Percentiles rank a stretch among this genome's conserved stretches.
phyloP scores from a whole-genome alignment of 805 yeast genomes.

The Wickerhamomyces sydowiorum region DNA sequence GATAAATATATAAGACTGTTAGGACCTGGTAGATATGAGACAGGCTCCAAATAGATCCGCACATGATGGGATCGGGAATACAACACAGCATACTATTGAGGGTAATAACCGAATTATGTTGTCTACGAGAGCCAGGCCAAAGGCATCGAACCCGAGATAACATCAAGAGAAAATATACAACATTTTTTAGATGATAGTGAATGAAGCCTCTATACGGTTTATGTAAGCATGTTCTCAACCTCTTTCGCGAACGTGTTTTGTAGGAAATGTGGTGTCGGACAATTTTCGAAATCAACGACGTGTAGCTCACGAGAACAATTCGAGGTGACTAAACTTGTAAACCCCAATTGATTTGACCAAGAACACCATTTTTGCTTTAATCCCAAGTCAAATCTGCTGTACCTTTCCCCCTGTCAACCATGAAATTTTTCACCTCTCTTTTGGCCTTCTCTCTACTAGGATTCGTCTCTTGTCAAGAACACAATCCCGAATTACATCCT shows the following conservation, averaged over 20 bases:
- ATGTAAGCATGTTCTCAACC: not conserved
- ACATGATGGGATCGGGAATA: too few species aligned
- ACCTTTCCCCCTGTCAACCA: not conserved
- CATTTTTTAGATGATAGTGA: not conserved
- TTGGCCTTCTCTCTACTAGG: conserved; percentile 10
- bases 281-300: not conserved
- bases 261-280: not conserved
- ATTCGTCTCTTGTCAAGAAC: conserved; percentile 1
- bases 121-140: too few species aligned
- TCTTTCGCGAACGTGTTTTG: not conserved
- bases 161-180: too few species aligned
- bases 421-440: conserved; percentile 15
- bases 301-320: too few species aligned
- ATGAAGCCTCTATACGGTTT: not conserved
- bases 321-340: too few species aligned
- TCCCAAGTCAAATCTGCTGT: not conserved
- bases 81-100: too few species aligned
- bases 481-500: conserved; percentile 14
- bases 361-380: not conserved
- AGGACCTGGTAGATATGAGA: conserved; percentile 31
- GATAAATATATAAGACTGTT: conserved; percentile 36
- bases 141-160: too few species aligned
- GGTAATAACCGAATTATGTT: too few species aligned
- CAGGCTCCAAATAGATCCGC: conserved; percentile 16
- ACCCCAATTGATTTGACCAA: too few species aligned